Conservation (phyloP, 208 protist genomes). For the Trypanosoma boissoni region DNA sequence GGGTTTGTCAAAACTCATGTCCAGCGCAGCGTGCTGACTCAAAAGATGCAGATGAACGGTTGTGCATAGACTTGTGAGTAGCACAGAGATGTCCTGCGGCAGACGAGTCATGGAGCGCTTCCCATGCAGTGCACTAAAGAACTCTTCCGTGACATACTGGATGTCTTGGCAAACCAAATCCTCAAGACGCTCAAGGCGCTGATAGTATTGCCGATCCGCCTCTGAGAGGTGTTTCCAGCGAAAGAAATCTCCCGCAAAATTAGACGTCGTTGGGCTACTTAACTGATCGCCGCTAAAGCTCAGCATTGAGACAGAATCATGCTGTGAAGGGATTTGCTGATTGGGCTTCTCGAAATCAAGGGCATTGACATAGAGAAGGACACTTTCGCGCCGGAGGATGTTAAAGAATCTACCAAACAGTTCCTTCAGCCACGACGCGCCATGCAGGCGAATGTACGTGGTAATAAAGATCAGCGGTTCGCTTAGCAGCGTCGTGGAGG, state of each 20-base stretch:
- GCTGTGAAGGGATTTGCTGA: neutral
- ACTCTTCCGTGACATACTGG: constrained; percentile 72
- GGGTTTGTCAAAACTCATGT: constrained; percentile 20
- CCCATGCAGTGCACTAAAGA: constrained; percentile 75
- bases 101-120: constrained; percentile 60
- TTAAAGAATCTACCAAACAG: constrained; percentile 72
- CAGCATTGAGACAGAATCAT: neutral
- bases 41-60: constrained; percentile 83
- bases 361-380: constrained; percentile 84
- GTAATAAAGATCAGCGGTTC: constrained; percentile 69
- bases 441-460: constrained; percentile 83
- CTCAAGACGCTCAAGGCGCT: constrained; percentile 54
- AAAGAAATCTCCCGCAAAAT: constrained; percentile 4
- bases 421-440: constrained; percentile 75
- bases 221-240: constrained; percentile 4
- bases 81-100: constrained; percentile 68
- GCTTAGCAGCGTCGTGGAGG: constrained; percentile 38
- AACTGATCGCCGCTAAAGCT: constrained; percentile 9
- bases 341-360: constrained; percentile 48
- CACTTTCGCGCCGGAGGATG: constrained; percentile 69
- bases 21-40: constrained; percentile 25
- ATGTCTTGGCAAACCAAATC: constrained; percentile 85
- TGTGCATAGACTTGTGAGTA: constrained; percentile 76
- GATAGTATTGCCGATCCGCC: constrained; percentile 21
- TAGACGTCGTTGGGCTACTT: neutral